Base-by-base conservation (phyloP, 768 basidiomycete species). In the Tremella fuciformis region DNA sequence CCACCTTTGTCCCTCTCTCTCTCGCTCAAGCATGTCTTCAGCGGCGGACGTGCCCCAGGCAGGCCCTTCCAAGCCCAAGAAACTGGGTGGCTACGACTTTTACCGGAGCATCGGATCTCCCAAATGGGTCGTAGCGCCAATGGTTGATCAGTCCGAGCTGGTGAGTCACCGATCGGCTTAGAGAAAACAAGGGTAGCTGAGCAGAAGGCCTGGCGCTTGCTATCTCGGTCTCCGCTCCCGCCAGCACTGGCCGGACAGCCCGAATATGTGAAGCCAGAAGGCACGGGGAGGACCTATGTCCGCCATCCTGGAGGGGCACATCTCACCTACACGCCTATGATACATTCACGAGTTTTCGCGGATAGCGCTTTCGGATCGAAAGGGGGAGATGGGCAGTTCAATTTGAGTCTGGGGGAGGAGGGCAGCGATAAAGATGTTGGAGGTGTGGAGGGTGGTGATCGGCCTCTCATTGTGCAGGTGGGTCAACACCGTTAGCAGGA, bases 81-180 rank as follows among this genome's bases (percentile, higher is more conserved):
- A 78, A 58, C 60, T 78, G 13, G 67, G 66, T 1, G 92, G 91
- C 1, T 92, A 91, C 68, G 86, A 91, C 3, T 89, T 96, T 66
- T 96, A 91, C 70, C 80, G 80, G 22, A 79, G 89, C 0, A 81
- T 97, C 22, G 87, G 88, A 8, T 86, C 86, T 69, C 89, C 94
- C 8, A 91, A 88, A 77, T 87, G 84, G 70, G 83, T 98, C 40
- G 90, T 97, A 16, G 94, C 91, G 8, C 96, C 96, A 16, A 99
- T 99, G 96, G 96, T 98, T 0, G 96, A 98, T 76, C 91, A 96
- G 79, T 90, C 88, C 71, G 94, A 97, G 77, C 82, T 97, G 76
- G 93, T 96, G 67, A 67, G 88, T 82, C 26, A 13, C 21, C 40
- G 18, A 18, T 48, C 21, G 26, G n/a, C 13, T 3, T 34, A 8